Base-by-base conservation (phyloP, 495 filamentous ascomycete genomes). In the Penicillium flavigenum region DNA sequence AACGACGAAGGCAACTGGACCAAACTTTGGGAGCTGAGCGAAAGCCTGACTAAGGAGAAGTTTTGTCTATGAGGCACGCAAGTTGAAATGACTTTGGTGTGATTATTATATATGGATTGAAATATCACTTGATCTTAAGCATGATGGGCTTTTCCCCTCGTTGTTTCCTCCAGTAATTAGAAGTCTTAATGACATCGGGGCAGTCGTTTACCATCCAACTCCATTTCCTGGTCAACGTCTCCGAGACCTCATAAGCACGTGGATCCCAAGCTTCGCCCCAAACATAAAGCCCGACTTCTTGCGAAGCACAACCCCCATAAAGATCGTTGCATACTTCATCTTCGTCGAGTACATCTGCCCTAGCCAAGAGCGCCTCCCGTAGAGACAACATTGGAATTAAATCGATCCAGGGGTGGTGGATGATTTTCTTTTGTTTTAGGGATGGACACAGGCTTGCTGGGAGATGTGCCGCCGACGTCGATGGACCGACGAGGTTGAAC, bases 401-500 rank as follows among this genome's bases (percentile, higher is more conserved):
- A n/a, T 68, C 65, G 32, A 68, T 57, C 65, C 65, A 68, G 11
- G 65, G 65, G n/a, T 68, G 65, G 27, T 68, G 65, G 10, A 68
- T 57, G 7, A 68, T 59, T 16, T 42, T 17, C 27, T 43, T 65
- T 27, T 68, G 65, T 20, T 48, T 34, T 19, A 50, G 45, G 5
- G 54, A 65, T 27, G 65, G 65, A 17, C 54, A 48, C 5, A 68
- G 12, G 49, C 63, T 65, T 22, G 65, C 54, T 36, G 65, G 65
- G 11, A 68, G 43, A 16, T 54, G 39, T 1, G 61, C 1, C 31
- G 31, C 31, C 11, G 31, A 20, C 4, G 47, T 50, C 9, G 57
- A 27, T 14, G 54, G 60, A 8, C 63, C 63, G 36, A 47, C 20
- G 17, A 65, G 54, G 26, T 68, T 68, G 50, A 68, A 68, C 1